A percentile compares a stretch with the other conserved stretches of the same genome.
Evolutionary conservation across 179 eudicot genomes (phyloP).

Genomic region (Sideroxylon spinosum): DNA sequence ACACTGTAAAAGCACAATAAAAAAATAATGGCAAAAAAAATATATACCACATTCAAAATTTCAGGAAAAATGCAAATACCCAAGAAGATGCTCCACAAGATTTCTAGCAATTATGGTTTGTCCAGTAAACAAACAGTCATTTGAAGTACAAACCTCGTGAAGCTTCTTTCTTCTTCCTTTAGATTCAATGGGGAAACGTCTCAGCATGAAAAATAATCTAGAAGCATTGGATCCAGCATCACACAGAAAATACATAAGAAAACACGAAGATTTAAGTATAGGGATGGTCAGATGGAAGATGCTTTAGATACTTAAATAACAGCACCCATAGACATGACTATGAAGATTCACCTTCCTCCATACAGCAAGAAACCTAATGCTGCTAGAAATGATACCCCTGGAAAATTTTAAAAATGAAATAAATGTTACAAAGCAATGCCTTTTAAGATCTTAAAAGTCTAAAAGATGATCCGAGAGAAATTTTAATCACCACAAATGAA

Average conservation of each 20-base stretch:
- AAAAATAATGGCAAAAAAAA: background rate
- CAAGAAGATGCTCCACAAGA: background rate
- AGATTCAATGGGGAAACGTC: slow-evolving; percentile 87
- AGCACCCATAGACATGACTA: background rate
- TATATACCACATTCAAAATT: background rate
- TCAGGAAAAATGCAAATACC: background rate
- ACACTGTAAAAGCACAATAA: background rate
- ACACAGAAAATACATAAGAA: background rate
- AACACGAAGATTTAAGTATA: background rate
- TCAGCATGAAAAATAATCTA: slow-evolving; percentile 81
- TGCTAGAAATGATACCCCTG: slow-evolving; percentile 75
- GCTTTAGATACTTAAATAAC: slow-evolving; percentile 8
- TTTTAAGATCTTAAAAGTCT: background rate
- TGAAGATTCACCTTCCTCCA: slow-evolving; percentile 73
- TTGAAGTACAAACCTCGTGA: slow-evolving; percentile 62
- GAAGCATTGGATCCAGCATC: slow-evolving; percentile 16
- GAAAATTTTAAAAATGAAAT: slow-evolving; percentile 18
- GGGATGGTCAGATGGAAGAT: background rate
- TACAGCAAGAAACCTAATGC: slow-evolving; percentile 81
- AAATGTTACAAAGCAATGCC: background rate
- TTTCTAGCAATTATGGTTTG: background rate
- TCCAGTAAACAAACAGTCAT: background rate
- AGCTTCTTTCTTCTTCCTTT: slow-evolving; percentile 86
- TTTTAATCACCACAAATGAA: slow-evolving; percentile 10
- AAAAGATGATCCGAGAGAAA: background rate